Base-by-base conservation (phyloP, 2,329 filamentous ascomycete species). In the Aspergillus novoparasiticus region DNA sequence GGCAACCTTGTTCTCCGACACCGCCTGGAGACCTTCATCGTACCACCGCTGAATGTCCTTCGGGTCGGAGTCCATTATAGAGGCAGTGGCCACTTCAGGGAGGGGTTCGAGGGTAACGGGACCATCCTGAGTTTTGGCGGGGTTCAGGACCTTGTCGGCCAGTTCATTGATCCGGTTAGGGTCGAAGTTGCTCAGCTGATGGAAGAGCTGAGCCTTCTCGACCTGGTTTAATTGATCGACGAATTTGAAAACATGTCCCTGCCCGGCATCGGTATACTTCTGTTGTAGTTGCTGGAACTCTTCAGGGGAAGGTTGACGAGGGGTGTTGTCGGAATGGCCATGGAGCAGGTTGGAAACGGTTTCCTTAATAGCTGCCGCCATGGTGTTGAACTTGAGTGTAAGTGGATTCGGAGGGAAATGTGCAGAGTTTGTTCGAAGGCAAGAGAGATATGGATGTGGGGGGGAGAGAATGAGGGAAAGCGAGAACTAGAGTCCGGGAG, bases 101-200 rank as follows among this genome's bases (percentile, higher is more conserved):
- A 99, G 88, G 58, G 94, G 94, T 80, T 97, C 92, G 75, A 98
- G 88, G 66, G 82, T 84, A 60, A 84, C 79, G 63, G 80, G 71
- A 55, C 77, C 75, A 45, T 82, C 80, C 66, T 84, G 81, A 59
- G 81, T 67, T 73, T 89, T 85, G 65, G 90, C 87, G 34, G 94
- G 92, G 81, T 93, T 87, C 68, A 98, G 85, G 64, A 94, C 93
- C 76, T 87, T 89, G 69, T 94, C 83, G 74, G 92, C 90, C 78
- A 98, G 90, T 71, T 90, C 86, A 83, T 95, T 97, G 86, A 98
- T 94, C 81, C 91, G 87, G 63, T 86, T 84, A 61, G 94, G 94
- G 77, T 97, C 88, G 82, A 98, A 93, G 73, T 84, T 84, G 68
- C 86, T 86, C 64, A 98, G 86, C 81, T 98, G 95, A 73, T 90